A percentile compares a stretch with the other conserved stretches of the same genome.
These are phyloP conservation scores for Sporopachydermia cereana DNA, from an alignment of 1,139 yeast species.

Conservation along the genomic window DNA sequence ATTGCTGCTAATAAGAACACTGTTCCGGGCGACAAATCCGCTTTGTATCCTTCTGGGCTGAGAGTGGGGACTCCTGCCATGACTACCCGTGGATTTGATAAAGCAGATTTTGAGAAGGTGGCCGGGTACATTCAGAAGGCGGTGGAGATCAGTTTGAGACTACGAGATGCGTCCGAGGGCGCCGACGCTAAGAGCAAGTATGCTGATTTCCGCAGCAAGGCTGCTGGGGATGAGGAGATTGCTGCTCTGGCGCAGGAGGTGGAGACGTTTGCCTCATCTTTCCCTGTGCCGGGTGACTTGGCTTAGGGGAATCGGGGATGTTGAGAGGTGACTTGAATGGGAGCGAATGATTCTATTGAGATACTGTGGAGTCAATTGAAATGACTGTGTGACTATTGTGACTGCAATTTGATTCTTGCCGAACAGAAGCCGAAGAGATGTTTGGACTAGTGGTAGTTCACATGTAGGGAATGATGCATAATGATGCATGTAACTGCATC, in stretches of 20 bases:
- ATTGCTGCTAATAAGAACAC: constrained; percentile 95
- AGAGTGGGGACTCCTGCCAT: constrained; percentile 97
- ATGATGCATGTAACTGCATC: no score
- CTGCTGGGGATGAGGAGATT: constrained; percentile 46
- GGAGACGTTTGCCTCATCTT: constrained; percentile 50
- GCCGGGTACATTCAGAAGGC: constrained; percentile 72
- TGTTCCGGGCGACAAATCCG: constrained; percentile 92
- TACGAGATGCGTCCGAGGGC: constrained; percentile 51
- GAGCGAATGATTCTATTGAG: no score
- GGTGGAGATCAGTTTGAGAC: constrained; percentile 31
- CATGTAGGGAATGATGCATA: no score
- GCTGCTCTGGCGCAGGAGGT: constrained; percentile 52
- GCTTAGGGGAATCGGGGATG: no score
- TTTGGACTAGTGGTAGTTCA: no score
- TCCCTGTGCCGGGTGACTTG: constrained; percentile 78
- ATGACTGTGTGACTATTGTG: no score
- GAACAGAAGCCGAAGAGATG: no score
- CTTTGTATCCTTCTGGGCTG: constrained; percentile 88
- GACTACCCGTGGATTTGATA: constrained; percentile 91
- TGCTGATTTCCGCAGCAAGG: constrained; percentile 51
- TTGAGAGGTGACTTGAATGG: no score
- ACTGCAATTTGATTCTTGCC: no score
- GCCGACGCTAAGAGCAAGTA: constrained; percentile 51
- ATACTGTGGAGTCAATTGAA: no score
- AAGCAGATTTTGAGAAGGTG: constrained; percentile 65